These are phyloP conservation scores for Tylopilus felleus DNA, from an alignment of 768 basidiomycete genomes.

Conservation along the genomic window DNA sequence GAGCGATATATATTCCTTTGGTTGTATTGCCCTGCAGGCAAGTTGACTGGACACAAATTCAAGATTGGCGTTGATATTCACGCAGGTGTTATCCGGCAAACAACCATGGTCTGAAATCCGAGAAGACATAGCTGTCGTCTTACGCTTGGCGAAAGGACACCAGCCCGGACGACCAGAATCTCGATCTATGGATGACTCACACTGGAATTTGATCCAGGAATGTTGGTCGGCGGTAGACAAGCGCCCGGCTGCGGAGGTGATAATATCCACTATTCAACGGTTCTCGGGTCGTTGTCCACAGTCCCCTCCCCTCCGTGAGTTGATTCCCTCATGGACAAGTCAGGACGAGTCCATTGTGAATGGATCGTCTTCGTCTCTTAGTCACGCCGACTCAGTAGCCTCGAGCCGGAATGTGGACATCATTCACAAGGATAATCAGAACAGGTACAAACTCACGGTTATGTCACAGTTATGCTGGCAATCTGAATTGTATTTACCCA, in stretches of 20 bases:
- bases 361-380: no score
- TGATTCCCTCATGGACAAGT: no score
- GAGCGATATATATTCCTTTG: neutral
- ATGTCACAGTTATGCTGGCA: no score
- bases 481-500: no score
- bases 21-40: neutral
- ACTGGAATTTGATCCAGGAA: slow-evolving; percentile 7
- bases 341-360: no score
- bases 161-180: slow-evolving; percentile 1
- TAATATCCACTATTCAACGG: neutral
- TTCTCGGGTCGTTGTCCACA: neutral
- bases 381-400: no score
- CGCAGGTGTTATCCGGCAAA: slow-evolving; percentile 8
- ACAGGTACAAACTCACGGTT: no score
- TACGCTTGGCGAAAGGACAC: neutral
- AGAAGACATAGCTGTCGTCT: slow-evolving; percentile 4
- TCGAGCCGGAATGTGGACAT: no score
- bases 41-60: neutral
- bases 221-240: neutral
- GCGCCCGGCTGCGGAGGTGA: neutral
- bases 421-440: no score
- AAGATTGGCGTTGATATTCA: neutral
- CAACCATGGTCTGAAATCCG: slow-evolving; percentile 8
- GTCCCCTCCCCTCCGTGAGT: no score
- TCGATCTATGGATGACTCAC: neutral